Evolutionary conservation across 2,329 filamentous ascomycete species (phyloP), one percentile per base, ranked within the genome.

Genomic region (Scytalidium sp.): DNA sequence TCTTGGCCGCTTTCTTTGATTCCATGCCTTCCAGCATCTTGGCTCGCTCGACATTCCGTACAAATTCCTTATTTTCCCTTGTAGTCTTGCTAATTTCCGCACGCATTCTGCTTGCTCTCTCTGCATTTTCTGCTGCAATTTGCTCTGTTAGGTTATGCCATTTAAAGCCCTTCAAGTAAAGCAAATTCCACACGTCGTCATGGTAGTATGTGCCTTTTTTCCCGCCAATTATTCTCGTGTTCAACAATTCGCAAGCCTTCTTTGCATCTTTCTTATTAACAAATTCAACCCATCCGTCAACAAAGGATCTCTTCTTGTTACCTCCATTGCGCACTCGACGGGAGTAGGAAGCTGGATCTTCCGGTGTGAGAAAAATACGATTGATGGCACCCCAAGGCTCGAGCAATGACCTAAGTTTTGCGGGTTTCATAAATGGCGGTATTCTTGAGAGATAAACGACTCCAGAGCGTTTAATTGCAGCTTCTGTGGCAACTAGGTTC

Each of bases 241-340:
- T 95, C 45, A 95, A 74, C 21, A 87, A 76, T 57, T 90, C 86
- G 45, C 84, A 88, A 0, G 82, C 85, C n/a, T 80, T 74, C 66
- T 92, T 90, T 29, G 90, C 90, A 54, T 92, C 84, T 55, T 78
- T 78, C 68, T 94, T 94, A 54, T 79, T 76, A 29, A 83, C 68
- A 61, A 93, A 95, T 67, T 95, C 90, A 22, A 94, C 83, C 90
- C 90, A 95, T 42, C 90, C 90, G 67, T 95, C 90, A 3, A 83
- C 85, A 70, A 84, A 94, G n/a, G 81, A 81, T 52, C 84, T 81
- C 69, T 91, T 90, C 72, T 91, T 91, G 72, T 93, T 94, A 51
- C 90, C 90, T 45, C 90, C 90, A 45, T 77, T 79, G 48, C 80
- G 79, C 11, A 91, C 76, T 23, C 90, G 84, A 21, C 82, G 78